Evolutionary conservation across 2,329 filamentous ascomycete species (phyloP).

Genomic region (Tolypocladium tundrense): DNA sequence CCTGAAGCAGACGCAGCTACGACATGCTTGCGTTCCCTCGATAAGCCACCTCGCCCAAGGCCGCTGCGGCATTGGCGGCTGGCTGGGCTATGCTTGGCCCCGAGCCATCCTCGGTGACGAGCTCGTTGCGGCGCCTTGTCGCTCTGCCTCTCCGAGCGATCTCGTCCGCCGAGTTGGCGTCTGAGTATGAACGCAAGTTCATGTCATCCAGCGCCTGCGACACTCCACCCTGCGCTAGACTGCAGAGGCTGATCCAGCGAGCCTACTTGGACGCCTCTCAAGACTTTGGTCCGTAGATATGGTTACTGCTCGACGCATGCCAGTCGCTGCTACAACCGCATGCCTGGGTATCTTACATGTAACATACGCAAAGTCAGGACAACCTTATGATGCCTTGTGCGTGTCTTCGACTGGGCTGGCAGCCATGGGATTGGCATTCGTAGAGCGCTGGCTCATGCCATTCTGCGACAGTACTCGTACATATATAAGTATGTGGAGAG

Average conservation of each 20-base stretch:
- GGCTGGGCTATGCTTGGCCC: background rate
- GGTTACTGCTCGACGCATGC: no score
- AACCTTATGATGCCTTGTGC: no score
- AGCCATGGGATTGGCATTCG: no score
- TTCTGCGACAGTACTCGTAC: no score
- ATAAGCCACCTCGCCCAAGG: background rate
- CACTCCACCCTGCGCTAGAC: background rate
- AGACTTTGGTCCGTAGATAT: background rate
- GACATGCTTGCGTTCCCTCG: background rate
- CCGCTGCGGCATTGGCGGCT: background rate
- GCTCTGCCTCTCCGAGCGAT: background rate
- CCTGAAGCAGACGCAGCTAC: background rate
- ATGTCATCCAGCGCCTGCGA: background rate
- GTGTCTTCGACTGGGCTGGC: no score
- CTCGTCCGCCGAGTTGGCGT: background rate
- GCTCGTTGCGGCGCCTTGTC: background rate
- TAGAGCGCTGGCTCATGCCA: no score
- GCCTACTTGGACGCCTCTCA: background rate
- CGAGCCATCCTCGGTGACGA: background rate
- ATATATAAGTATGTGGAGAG: no score
- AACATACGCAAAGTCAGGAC: no score
- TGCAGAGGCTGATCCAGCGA: background rate
- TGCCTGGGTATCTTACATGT: no score
- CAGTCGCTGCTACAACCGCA: no score
- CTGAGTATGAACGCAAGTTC: background rate